Conservation (phyloP, 495 filamentous ascomycete genomes). For the Penicillium daleae region DNA sequence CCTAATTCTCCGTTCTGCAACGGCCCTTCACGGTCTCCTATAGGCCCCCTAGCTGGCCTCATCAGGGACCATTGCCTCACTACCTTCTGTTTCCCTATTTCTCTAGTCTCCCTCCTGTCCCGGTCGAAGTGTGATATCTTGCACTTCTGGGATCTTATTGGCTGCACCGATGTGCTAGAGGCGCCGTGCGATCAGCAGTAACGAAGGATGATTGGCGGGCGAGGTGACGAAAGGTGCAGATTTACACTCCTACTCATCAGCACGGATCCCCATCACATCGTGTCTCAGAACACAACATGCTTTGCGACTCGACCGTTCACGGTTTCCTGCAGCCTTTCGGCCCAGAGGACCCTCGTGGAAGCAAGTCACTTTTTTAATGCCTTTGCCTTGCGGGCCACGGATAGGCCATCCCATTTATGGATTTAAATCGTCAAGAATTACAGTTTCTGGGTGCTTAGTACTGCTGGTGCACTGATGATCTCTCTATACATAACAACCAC, state of each 20-base stretch:
- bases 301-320: conserved; percentile 9
- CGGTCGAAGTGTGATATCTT: background rate
- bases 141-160: conserved; percentile 20
- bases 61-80: background rate
- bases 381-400: background rate
- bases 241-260: conserved; percentile 30
- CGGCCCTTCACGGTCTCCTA: background rate
- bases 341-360: conserved; percentile 4
- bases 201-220: conserved; percentile 29
- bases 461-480: background rate
- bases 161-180: conserved; percentile 23
- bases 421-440: background rate
- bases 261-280: conserved; percentile 36
- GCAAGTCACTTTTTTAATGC: background rate
- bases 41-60: conserved; percentile 1
- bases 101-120: background rate
- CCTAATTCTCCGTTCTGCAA: conserved; percentile 19
- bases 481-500: background rate
- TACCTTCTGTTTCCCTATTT: background rate
- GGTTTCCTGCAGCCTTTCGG: conserved; percentile 7
- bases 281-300: conserved; percentile 23
- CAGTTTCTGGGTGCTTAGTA: background rate
- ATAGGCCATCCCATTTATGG: background rate
- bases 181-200: conserved; percentile 31
- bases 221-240: conserved; percentile 37